Evolutionary conservation across 1,139 yeast genomes (phyloP).

Genomic region (Blastobotrys persicus): DNA sequence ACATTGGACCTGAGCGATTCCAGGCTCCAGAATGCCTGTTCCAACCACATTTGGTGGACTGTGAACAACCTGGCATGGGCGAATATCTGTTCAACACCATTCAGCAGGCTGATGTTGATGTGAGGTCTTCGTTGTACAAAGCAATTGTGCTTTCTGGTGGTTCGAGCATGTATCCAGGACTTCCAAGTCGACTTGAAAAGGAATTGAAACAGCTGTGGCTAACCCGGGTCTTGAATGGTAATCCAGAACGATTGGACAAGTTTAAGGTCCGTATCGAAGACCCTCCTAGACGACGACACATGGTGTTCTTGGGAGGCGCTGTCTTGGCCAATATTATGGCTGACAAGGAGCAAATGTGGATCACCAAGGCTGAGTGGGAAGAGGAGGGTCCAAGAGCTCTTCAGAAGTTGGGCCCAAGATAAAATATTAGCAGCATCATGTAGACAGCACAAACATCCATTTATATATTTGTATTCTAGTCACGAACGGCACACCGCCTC

Average conservation of each 20-base stretch:
- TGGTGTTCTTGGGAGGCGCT: constrained; percentile 99
- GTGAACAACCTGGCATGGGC: constrained; percentile 96
- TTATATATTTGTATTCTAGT: neutral
- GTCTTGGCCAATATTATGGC: constrained; percentile 98
- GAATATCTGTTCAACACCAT: constrained; percentile 88
- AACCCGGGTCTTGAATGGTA: constrained; percentile 80
- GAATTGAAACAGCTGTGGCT: constrained; percentile 97
- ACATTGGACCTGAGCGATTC: constrained; percentile 92
- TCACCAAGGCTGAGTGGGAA: constrained; percentile 94
- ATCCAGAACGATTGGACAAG: constrained; percentile 80
- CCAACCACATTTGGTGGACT: constrained; percentile 96
- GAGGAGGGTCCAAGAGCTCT: constrained; percentile 89
- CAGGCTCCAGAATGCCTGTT: constrained; percentile 98
- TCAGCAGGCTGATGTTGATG: constrained; percentile 91
- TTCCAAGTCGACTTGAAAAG: constrained; percentile 92
- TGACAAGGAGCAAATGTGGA: constrained; percentile 98
- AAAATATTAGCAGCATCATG: constrained; percentile 22
- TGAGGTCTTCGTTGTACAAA: constrained; percentile 81
- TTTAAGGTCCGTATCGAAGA: constrained; percentile 97
- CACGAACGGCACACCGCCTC: no score
- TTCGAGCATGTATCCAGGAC: constrained; percentile 97
- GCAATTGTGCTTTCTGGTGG: constrained; percentile 96
- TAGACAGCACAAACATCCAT: neutral
- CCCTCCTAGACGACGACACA: constrained; percentile 98
- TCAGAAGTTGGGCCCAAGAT: constrained; percentile 90